Conservation (phyloP, 805 yeast genomes). For the Lipomyces yamanashiensis region DNA sequence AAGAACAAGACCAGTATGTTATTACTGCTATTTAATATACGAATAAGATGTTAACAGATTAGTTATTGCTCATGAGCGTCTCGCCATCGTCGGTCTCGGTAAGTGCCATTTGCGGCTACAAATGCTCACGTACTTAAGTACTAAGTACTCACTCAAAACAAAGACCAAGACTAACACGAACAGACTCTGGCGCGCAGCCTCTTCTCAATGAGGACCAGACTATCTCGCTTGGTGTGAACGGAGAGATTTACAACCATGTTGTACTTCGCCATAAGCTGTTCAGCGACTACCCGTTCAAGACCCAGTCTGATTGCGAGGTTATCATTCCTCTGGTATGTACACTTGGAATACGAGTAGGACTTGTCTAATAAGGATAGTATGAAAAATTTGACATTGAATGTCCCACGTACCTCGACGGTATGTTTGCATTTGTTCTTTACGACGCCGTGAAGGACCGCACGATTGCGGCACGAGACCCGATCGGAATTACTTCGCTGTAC, state of each 20-base stretch:
- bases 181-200: constrained; percentile 99
- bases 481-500: constrained; percentile 94
- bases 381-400: constrained; percentile 86
- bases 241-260: constrained; percentile 98
- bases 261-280: constrained; percentile 73
- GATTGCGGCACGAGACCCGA: constrained; percentile 97
- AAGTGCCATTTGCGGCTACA: background rate
- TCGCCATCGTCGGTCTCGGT: constrained; percentile 93
- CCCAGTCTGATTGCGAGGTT: constrained; percentile 95
- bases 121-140: background rate
- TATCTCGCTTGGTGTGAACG: constrained; percentile 84
- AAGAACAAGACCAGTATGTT: constrained; percentile 66
- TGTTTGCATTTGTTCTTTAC: constrained; percentile 94
- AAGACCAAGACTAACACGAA: constrained; percentile 24
- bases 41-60: constrained; percentile 1
- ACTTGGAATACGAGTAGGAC: background rate
- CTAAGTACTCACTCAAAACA: background rate
- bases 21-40: background rate
- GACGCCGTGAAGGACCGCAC: constrained; percentile 85
- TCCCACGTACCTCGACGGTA: constrained; percentile 93
- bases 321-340: constrained; percentile 72
- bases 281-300: constrained; percentile 73
- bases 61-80: constrained; percentile 88
- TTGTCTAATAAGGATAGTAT: constrained; percentile 45
- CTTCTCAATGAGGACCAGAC: constrained; percentile 78